Evolutionary conservation across 2,329 filamentous ascomycete genomes (phyloP), one percentile per base, ranked within the genome.

Genomic region (Thermothelomyces thermophilus): DNA sequence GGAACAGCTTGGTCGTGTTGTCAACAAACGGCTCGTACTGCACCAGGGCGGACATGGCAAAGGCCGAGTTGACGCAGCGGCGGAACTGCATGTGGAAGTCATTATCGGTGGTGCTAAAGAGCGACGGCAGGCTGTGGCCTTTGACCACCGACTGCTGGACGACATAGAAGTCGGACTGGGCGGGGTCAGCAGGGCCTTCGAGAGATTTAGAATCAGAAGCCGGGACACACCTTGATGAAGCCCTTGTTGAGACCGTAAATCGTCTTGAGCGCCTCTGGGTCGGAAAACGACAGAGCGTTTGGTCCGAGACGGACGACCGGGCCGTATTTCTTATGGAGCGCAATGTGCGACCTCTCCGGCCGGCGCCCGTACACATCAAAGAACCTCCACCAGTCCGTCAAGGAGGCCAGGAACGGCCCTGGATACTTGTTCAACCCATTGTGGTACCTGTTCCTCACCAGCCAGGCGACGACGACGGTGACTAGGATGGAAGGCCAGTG

Each of bases 221-320:
- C 7, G 20, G 39, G 10, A 20, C 30, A 54, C 66, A 86, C 86
- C 78, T 93, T 93, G 41, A 78, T 70, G 58, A 89, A 86, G 0
- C 86, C 86, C 66, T 90, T 90, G 64, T 90, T 91, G 37, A 91
- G 67, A 0, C 87, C 87, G 64, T 93, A 94, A 39, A 93, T 90
- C 10, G 73, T 71, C 67, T 86, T 87, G 58, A 91, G 72, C 0
- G 86, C 85, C 51, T 77, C 78, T 0, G 87, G 86, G 56, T 88
- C 78, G 2, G 84, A 77, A 60, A 93, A 89, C 0, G 84, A 88
- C 1, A 93, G 67, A 0, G 72, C 71, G 55, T 90, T 90, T 1
- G 87, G 87, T 0, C 86, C 87, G 3, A 90, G 68, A 1, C 87
- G 76, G 1, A 93, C 85, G 2, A 91, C 73, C 61, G 86, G 79